Percentiles rank a stretch among this genome's conserved stretches.
Conservation (phyloP, 2,329 filamentous ascomycete genomes). For the Paracoccidioides lutzii region DNA sequence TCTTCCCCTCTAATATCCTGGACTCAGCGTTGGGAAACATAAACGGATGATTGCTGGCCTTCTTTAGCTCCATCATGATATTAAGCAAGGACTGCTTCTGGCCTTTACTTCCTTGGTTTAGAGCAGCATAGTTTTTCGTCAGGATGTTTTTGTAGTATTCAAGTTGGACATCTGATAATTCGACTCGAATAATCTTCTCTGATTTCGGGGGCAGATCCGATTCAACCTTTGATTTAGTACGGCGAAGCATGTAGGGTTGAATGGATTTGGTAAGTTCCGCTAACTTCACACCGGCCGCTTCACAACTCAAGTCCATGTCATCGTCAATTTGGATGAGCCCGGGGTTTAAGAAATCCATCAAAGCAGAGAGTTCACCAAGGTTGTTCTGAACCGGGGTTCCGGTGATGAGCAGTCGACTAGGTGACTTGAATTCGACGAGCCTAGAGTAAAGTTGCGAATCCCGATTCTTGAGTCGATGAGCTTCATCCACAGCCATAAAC, state of each 20-base stretch:
- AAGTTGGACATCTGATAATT: conserved; percentile 87
- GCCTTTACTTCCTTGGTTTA: conserved; percentile 79
- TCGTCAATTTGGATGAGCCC: conserved; percentile 83
- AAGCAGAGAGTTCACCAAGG: conserved; percentile 74
- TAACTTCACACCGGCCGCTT: conserved; percentile 75
- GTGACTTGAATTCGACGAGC: conserved; percentile 72
- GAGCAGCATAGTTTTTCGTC: conserved; percentile 85
- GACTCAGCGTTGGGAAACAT: conserved; percentile 95
- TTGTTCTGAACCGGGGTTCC: conserved; percentile 98
- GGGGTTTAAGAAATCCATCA: conserved; percentile 96
- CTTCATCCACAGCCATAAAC: conserved; percentile 89
- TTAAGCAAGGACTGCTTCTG: conserved; percentile 93
- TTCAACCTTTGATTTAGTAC: conserved; percentile 95
- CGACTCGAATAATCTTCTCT: conserved; percentile 97
- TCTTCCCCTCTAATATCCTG: conserved; percentile 67
- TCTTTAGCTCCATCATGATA: conserved; percentile 99
- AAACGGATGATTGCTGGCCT: conserved; percentile 96
- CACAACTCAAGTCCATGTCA: conserved; percentile 70
- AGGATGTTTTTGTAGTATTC: conserved; percentile 99
- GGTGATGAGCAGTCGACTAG: conserved; percentile 83
- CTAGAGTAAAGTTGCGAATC: conserved; percentile 87
- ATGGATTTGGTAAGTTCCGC: conserved; percentile 74
- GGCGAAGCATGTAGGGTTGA: conserved; percentile 84
- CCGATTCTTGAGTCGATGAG: conserved; percentile 89
- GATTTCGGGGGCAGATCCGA: conserved; percentile 93